Conservation (phyloP, 2,329 filamentous ascomycete species). For the Ceratocystis diversiconidia region DNA sequence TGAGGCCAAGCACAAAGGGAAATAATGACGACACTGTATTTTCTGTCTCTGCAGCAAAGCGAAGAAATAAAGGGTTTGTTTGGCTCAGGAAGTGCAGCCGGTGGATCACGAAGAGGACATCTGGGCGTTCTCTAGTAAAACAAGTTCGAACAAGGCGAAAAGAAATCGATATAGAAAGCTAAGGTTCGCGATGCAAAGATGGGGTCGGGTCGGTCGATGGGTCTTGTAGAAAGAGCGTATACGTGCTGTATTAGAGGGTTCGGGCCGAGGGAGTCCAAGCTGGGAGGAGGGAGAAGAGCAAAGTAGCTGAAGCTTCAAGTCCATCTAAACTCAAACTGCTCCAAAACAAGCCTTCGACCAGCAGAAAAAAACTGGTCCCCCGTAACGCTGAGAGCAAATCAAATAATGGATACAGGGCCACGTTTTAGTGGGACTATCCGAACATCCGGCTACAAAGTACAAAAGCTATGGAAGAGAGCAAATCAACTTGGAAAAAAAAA, state of each 20-base stretch:
- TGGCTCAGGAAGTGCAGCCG: not conserved
- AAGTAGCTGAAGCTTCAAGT: not conserved
- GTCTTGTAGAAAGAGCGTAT: too few species aligned
- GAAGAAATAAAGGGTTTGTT: conserved; percentile 1
- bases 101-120: conserved; percentile 2
- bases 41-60: not conserved
- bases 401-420: not conserved
- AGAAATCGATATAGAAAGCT: not conserved
- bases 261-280: not conserved
- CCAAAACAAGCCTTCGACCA: not conserved
- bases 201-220: not conserved
- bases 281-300: not conserved
- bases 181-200: not conserved
- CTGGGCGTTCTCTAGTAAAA: not conserved
- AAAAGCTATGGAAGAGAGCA: not conserved
- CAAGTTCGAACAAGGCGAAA: not conserved
- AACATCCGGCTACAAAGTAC: not conserved
- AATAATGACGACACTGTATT: conserved; percentile 2
- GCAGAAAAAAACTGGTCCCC: not conserved
- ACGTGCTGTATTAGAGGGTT: not conserved
- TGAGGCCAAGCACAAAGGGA: not conserved
- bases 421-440: not conserved
- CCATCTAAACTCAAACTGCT: not conserved
- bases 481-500: not conserved
- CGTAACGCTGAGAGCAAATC: not conserved